Conservation (phyloP, 306 rosid genomes). For the Lablab purpureus region DNA sequence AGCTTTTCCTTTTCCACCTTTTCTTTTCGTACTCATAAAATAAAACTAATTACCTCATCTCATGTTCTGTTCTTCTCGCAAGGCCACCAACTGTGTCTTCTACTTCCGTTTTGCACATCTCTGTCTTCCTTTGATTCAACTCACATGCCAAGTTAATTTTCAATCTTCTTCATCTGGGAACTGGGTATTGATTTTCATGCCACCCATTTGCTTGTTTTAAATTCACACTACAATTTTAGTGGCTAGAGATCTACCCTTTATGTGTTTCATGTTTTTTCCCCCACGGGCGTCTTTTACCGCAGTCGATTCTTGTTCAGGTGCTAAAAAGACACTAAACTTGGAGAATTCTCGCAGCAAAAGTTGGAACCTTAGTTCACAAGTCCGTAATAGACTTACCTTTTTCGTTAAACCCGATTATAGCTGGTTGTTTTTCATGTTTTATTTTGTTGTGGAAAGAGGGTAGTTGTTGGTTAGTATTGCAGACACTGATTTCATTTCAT, state of each 20-base stretch:
- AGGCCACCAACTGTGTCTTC: conserved; percentile 27
- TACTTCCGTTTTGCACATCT: not conserved
- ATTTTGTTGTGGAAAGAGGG: not conserved
- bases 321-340: not conserved
- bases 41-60: not conserved
- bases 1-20: not conserved
- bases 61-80: conserved; percentile 22
- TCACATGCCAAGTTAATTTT: not conserved
- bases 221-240: not conserved
- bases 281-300: not conserved
- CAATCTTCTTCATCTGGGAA: not conserved
- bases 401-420: not conserved
- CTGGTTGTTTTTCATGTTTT: not conserved
- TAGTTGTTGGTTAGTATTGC: not conserved
- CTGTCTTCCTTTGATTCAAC: not conserved
- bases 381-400: not conserved
- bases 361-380: not conserved
- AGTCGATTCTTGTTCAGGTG: not conserved
- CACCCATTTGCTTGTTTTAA: conserved; percentile 6
- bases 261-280: not conserved
- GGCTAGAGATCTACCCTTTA: conserved; percentile 1
- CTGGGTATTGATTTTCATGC: conserved; percentile 1
- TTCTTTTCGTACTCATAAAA: not conserved
- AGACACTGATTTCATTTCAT: not conserved
- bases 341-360: not conserved